phyloP scores from a whole-genome alignment of 2,329 filamentous ascomycete species.

The Sphaceloma murrayae region DNA sequence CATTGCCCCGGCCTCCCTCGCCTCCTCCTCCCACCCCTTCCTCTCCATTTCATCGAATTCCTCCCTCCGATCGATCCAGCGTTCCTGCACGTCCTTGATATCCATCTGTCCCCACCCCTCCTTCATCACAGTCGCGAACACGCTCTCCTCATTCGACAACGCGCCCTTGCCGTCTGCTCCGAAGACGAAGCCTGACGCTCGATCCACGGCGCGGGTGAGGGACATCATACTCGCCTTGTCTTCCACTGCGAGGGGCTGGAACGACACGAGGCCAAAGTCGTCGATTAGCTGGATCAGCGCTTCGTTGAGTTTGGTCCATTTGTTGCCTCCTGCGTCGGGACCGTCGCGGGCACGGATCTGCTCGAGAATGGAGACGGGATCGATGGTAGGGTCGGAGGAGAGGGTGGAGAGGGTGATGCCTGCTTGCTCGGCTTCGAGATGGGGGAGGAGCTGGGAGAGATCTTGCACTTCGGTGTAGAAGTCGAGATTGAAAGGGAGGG shows the following conservation, averaged over 20 bases:
- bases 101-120: constrained; percentile 60
- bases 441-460: constrained; percentile 70
- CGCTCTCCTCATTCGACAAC: constrained; percentile 84
- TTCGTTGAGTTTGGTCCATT: constrained; percentile 75
- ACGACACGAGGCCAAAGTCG: constrained; percentile 79
- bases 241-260: constrained; percentile 90
- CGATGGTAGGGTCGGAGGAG: constrained; percentile 25
- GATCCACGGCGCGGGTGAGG: constrained; percentile 77
- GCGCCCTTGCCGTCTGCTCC: constrained; percentile 49
- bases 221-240: constrained; percentile 97
- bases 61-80: constrained; percentile 87
- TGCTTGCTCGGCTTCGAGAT: constrained; percentile 69
- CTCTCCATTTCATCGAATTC: constrained; percentile 75
- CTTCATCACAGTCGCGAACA: constrained; percentile 96
- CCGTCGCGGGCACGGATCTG: constrained; percentile 35
- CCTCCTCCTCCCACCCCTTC: constrained; percentile 65
- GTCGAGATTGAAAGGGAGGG: constrained; percentile 88
- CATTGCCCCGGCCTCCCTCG: constrained; percentile 33
- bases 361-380: constrained; percentile 17
- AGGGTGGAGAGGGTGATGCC: constrained; percentile 20
- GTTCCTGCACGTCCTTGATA: constrained; percentile 81
- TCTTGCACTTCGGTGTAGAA: constrained; percentile 98
- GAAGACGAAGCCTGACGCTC: constrained; percentile 88
- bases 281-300: constrained; percentile 81
- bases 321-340: constrained; percentile 38